phyloP scores from a whole-genome alignment of 768 basidiomycete species.

The Xerocomus brunneocitrinus region DNA sequence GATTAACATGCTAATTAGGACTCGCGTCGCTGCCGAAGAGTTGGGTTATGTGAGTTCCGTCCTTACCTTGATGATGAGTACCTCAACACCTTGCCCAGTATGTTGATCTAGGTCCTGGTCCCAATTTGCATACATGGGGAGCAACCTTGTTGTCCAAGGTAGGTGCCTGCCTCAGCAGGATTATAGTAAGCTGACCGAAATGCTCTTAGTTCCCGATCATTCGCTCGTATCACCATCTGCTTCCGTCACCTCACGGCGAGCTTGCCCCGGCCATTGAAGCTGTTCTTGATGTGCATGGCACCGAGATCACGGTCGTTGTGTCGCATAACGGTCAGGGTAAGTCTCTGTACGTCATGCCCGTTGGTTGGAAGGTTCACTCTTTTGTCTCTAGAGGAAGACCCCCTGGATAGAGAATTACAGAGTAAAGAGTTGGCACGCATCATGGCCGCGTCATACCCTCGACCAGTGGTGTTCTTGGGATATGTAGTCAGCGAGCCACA shows the following conservation, averaged over 20 bases:
- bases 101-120: constrained; percentile 85
- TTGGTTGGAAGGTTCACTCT: not conserved
- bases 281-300: constrained; percentile 73
- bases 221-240: constrained; percentile 77
- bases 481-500: constrained; percentile 75
- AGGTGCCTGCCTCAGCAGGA: not conserved
- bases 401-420: constrained; percentile 84
- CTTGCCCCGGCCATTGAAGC: constrained; percentile 90
- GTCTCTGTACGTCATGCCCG: not conserved
- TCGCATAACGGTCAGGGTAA: constrained; percentile 89
- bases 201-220: constrained; percentile 74
- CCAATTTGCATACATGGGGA: constrained; percentile 88
- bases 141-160: constrained; percentile 78
- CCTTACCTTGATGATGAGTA: not conserved
- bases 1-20: constrained; percentile 39
- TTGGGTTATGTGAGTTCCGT: constrained; percentile 66
- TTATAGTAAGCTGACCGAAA: not conserved
- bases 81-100: constrained; percentile 43
- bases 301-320: constrained; percentile 76
- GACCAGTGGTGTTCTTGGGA: constrained; percentile 75
- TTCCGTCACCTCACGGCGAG: constrained; percentile 83
- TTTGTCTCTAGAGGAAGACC: constrained; percentile 66
- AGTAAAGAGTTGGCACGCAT: constrained; percentile 75
- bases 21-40: constrained; percentile 71
- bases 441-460: constrained; percentile 63